Percentiles rank a stretch among this genome's conserved stretches.
These are phyloP conservation scores for Trichosanthes truncata DNA, from an alignment of 306 rosid species.

Conservation along the genomic window DNA sequence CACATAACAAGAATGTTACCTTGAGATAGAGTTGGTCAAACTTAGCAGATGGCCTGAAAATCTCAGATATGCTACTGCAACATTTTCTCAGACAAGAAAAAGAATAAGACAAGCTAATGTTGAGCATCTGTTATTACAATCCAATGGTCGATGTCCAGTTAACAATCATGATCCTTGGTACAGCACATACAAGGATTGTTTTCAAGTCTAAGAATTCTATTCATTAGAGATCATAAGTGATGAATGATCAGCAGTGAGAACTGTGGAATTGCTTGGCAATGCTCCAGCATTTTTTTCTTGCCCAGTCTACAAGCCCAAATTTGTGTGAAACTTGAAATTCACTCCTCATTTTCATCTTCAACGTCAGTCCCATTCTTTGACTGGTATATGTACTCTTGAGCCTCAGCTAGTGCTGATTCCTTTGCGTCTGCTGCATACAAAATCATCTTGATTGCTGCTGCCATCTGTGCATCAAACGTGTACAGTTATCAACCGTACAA, in stretches of 20 bases:
- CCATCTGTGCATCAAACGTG: slow-evolving; percentile 44
- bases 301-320: background rate
- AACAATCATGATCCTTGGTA: background rate
- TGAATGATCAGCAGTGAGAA: background rate
- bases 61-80: background rate
- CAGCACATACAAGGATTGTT: background rate
- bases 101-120: background rate
- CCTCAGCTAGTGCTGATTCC: slow-evolving; percentile 79
- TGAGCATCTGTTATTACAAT: slow-evolving; percentile 5
- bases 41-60: background rate
- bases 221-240: slow-evolving; percentile 3
- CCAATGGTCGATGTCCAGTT: background rate
- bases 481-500: background rate
- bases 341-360: slow-evolving; percentile 24
- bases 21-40: background rate
- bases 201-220: background rate
- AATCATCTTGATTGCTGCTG: slow-evolving; percentile 77
- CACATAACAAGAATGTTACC: background rate
- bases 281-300: background rate
- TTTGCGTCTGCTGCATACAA: slow-evolving; percentile 83
- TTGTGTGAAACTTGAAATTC: slow-evolving; percentile 9
- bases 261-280: slow-evolving; percentile 9
- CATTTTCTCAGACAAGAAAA: background rate
- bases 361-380: slow-evolving; percentile 16
- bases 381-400: slow-evolving; percentile 59